Evolutionary conservation across 2,329 filamentous ascomycete genomes (phyloP).

Genomic region (Ophiosphaerella korrae): DNA sequence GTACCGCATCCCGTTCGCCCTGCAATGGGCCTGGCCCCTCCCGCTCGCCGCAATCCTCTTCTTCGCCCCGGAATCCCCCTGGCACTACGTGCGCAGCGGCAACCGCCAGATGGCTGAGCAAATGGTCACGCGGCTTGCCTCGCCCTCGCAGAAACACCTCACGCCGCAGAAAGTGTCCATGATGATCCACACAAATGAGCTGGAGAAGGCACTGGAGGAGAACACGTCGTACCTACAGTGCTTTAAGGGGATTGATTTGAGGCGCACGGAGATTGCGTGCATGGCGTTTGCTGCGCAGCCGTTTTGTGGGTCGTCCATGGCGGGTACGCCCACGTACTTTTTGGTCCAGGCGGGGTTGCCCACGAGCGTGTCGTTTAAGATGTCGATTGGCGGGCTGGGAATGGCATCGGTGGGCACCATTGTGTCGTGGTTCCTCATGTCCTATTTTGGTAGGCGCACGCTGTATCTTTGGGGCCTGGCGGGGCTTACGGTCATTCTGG

Average conservation of each 20-base stretch:
- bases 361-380: slow-evolving; percentile 44
- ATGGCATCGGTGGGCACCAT: slow-evolving; percentile 67
- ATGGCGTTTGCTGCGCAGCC: slow-evolving; percentile 52
- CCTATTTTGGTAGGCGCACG: slow-evolving; percentile 72
- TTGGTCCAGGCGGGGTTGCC: slow-evolving; percentile 50
- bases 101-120: slow-evolving; percentile 64
- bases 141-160: slow-evolving; percentile 1
- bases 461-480: slow-evolving; percentile 73
- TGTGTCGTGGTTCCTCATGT: slow-evolving; percentile 78
- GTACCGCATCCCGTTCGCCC: slow-evolving; percentile 66
- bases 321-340: slow-evolving; percentile 49
- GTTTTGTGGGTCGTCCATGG: slow-evolving; percentile 26
- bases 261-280: slow-evolving; percentile 75
- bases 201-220: slow-evolving; percentile 68
- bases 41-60: slow-evolving; percentile 66
- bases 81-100: slow-evolving; percentile 71
- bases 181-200: slow-evolving; percentile 83
- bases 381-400: slow-evolving; percentile 58
- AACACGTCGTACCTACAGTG: slow-evolving; percentile 78
- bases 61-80: slow-evolving; percentile 72
- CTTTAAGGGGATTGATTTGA: slow-evolving; percentile 75
- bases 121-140: slow-evolving; percentile 2
- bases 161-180: slow-evolving; percentile 64
- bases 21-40: slow-evolving; percentile 76
- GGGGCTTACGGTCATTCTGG: slow-evolving; percentile 67